A percentile compares a stretch with the other conserved stretches of the same genome.
phyloP scores from a whole-genome alignment of 306 rosid species.

The Sindora glabra region DNA sequence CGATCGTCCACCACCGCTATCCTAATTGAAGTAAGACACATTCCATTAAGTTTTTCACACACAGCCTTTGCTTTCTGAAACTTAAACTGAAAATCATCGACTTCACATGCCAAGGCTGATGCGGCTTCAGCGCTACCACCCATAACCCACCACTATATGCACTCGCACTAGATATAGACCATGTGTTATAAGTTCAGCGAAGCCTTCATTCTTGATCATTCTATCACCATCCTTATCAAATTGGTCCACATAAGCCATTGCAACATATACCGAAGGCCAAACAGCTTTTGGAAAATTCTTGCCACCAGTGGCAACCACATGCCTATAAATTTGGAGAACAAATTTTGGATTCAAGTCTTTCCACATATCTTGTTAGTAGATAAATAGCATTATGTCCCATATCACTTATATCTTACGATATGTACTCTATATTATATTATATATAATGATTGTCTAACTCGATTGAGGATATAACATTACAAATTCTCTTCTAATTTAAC shows the following conservation, averaged over 20 bases:
- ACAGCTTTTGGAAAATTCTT: conserved; percentile 85
- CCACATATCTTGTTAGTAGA: no score
- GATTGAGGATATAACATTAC: no score
- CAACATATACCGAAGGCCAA: conserved; percentile 92
- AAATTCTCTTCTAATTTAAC: no score
- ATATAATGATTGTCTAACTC: no score
- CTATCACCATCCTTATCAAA: conserved; percentile 91
- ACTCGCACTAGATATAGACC: conserved; percentile 92
- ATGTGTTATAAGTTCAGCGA: conserved; percentile 97
- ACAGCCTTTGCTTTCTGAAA: conserved; percentile 70
- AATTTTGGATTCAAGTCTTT: conserved; percentile 97
- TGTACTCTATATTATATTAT: no score
- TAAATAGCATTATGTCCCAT: no score
- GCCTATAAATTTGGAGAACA: conserved; percentile 93
- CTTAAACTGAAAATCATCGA: conserved; percentile 76
- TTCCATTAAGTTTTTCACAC: conserved; percentile 85
- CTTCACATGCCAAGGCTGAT: conserved; percentile 71
- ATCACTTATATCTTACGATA: no score
- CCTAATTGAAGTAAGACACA: conserved; percentile 91
- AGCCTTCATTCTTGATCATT: conserved; percentile 92
- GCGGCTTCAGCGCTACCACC: conserved; percentile 95
- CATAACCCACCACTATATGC: conserved; percentile 95
- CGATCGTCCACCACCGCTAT: conserved; percentile 54
- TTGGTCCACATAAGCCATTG: conserved; percentile 93
- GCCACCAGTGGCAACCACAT: conserved; percentile 86